Conservation (phyloP, 768 basidiomycete genomes). For the Trametes gibbosa region DNA sequence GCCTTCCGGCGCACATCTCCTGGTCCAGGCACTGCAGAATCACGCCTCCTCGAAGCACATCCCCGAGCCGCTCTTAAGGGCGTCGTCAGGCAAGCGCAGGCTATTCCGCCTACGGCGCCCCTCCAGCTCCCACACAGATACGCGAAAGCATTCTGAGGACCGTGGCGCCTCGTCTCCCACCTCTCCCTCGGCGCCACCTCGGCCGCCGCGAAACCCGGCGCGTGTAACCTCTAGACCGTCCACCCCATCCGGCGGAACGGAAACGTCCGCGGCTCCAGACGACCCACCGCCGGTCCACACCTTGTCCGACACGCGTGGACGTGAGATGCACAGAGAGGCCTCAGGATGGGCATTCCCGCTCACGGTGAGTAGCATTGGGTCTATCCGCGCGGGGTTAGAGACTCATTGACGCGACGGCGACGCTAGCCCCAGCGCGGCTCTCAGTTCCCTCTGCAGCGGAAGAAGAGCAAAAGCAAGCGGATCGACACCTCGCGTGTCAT, state of each 20-base stretch:
- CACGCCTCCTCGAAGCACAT: background rate
- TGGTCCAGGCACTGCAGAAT: background rate
- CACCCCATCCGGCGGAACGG: constrained; percentile 3
- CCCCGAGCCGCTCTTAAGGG: constrained; percentile 2
- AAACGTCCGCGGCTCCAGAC: constrained; percentile 7
- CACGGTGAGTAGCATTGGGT: constrained; percentile 7
- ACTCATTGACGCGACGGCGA: constrained; percentile 5
- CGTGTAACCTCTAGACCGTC: constrained; percentile 12
- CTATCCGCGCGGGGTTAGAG: background rate
- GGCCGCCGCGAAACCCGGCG: constrained; percentile 22
- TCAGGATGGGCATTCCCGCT: constrained; percentile 19
- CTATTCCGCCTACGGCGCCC: constrained; percentile 23
- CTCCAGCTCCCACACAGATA: constrained; percentile 16
- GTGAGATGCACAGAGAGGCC: background rate
- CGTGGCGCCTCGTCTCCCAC: background rate
- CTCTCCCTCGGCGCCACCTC: constrained; percentile 16
- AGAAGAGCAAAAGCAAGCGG: constrained; percentile 20
- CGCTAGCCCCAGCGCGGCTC: constrained; percentile 7
- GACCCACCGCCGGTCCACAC: background rate
- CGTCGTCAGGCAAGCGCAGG: constrained; percentile 17
- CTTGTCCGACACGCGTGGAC: background rate
- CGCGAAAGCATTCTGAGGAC: background rate
- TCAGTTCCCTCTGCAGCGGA: constrained; percentile 17
- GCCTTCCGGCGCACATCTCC: background rate
- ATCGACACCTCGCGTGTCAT: background rate